Evolutionary conservation across 352 stramenopile species (phyloP).

Genomic region (Phytopythium boreale): DNA sequence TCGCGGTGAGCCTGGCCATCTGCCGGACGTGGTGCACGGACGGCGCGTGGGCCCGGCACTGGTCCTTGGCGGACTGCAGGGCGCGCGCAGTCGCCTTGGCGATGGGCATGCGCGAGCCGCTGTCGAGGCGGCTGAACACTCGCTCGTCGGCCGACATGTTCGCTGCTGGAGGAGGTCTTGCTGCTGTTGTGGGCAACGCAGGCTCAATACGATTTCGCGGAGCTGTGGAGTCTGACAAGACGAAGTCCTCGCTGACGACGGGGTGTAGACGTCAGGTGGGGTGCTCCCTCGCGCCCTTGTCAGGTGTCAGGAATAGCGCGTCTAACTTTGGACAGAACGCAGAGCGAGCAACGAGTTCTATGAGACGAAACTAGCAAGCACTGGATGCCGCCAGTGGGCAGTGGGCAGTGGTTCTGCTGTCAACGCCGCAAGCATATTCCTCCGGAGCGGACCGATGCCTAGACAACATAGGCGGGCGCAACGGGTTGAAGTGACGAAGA

Average conservation of each 20-base stretch:
- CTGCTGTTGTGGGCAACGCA: not conserved
- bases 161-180: not conserved
- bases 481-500: constrained; percentile 2
- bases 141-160: constrained; percentile 15
- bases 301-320: not conserved
- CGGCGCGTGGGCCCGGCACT: constrained; percentile 15
- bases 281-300: not conserved
- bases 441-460: too few relatives aligned
- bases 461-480: not conserved
- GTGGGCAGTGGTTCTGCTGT: not conserved
- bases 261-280: not conserved
- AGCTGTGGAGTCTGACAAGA: too few relatives aligned
- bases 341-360: not conserved
- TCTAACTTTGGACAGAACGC: not conserved
- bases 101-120: constrained; percentile 31
- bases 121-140: constrained; percentile 23
- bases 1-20: constrained; percentile 37
- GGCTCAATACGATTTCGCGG: not conserved
- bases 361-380: not conserved
- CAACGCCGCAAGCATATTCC: not conserved
- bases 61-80: constrained; percentile 36
- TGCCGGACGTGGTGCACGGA: constrained; percentile 54
- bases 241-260: too few relatives aligned
- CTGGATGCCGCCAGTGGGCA: too few relatives aligned
- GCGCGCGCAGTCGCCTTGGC: constrained; percentile 22